Base-by-base conservation (phyloP, 805 yeast genomes). In the Sugiyamaella lignohabitans region DNA sequence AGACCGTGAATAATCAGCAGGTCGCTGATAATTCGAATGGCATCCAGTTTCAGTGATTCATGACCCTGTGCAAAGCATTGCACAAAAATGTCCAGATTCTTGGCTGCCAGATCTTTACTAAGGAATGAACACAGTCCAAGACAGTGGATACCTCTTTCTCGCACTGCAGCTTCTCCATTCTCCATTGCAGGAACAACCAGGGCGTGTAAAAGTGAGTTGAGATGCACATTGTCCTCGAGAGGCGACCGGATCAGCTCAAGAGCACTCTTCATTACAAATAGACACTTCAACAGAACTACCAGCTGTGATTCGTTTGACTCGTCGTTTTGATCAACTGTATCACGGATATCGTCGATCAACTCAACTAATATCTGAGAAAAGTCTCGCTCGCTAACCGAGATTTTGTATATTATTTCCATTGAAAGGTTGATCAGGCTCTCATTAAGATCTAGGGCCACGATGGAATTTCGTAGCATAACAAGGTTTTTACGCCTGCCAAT, bases 311-410 rank as follows among this genome's bases (percentile, higher is more conserved):
- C 51, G 11, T 10, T 17, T 14, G 71, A 59, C 18, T 65, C 21
- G 18, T 6, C 24, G 11, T 35, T 17, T 6, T 27, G 10, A 27
- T 27, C 30, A 6, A 27, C 6, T 6, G 30, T 16, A 42, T 88
- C 96, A 60, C 87, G 76, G 42, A 89, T 72, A 69, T 89, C 97
- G 37, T 87, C 80, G 34, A 88, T 80, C 16, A 87, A 78, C 69
- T 91, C 97, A n/a, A 84, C 77, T 17, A 84, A 74, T 79, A 87
- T 82, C 32, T 85, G 79, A 21, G 86, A 77, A 60, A 89, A 89
- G 67, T 91, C 96, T 46, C 81, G 76, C 57, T 87, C 96, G 60
- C 76, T 84, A 18, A 82, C 78, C 1, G 95, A 83, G 8, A 86
- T 65, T 53, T 78, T 82, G 34, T 79, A 73, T 53, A 89, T 72